Evolutionary conservation across 2,329 filamentous ascomycete genomes (phyloP), one percentile per base, ranked within the genome.

Genomic region (Torrubiellomyces zombiae): DNA sequence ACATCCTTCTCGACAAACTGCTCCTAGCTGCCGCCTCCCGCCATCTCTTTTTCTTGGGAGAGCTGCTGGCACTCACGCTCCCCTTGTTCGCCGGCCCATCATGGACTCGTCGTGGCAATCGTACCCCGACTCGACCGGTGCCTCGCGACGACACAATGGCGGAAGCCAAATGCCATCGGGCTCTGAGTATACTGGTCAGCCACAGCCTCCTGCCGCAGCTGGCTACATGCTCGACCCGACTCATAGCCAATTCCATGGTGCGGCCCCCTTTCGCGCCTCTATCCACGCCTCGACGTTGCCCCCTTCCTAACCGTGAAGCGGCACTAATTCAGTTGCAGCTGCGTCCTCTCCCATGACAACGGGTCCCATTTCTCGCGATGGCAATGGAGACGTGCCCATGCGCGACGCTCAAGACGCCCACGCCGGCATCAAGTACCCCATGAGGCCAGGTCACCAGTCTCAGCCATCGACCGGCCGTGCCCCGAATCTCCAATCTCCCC

Each of bases 341-440:
- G 58, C 63, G 14, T 29, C 35, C 19, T 73, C 73, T 28, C 63
- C 72, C 33, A 56, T 68, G 42, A 34, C 38, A 29, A 61, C 60
- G 16, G 27, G 23, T 34, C 59, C 66, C 38, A 66, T 71, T 41
- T 50, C 63, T 42, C 73, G 75, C 57, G 75, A 81, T 53, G 67
- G 68, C 36, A 80, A 77, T 46, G 69, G 73, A 42, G 78, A 85
- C 53, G 63, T 81, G 30, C 60, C 75, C 32, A 94, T 94, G 85
- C 80, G 89, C 52, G 85, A 93, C 51, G 60, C 70, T 32, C 63
- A 66, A 36, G 85, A 93, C 50, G 71, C 79, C 23, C 91, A 91
- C 54, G 75, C 77, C 43, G 71, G 75, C 50, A 72, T 81, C 44
- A 92, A 92, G 52, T 92, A 93, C 51, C 69, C 79, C 32, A 71